Conservation (phyloP, 2,329 filamentous ascomycete genomes). For the Fusarium armeniacum region DNA sequence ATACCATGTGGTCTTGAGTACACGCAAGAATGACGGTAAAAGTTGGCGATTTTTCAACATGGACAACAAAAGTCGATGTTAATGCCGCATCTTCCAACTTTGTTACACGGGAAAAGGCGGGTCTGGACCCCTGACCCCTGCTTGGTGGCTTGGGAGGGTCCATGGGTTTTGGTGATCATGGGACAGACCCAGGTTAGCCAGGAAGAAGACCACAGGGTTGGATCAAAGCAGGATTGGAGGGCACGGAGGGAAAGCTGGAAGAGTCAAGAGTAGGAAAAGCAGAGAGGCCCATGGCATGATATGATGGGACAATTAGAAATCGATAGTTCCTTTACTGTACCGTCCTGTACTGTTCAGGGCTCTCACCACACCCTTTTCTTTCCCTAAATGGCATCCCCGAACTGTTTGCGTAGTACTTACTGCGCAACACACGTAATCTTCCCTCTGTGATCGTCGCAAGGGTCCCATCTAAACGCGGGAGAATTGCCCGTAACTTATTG, state of each 20-base stretch:
- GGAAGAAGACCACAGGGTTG: slow-evolving; percentile 24
- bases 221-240: slow-evolving; percentile 37
- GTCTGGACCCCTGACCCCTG: slow-evolving; percentile 15
- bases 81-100: slow-evolving; percentile 16
- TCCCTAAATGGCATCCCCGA: slow-evolving; percentile 14
- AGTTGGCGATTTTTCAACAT: background rate
- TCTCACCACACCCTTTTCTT: slow-evolving; percentile 37
- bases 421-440: slow-evolving; percentile 37
- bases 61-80: slow-evolving; percentile 13
- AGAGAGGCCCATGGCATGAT: slow-evolving; percentile 7
- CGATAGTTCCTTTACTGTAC: background rate
- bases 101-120: slow-evolving; percentile 5
- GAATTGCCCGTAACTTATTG: slow-evolving; percentile 11
- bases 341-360: background rate
- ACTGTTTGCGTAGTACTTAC: slow-evolving; percentile 21
- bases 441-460: slow-evolving; percentile 29
- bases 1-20: slow-evolving; percentile 26
- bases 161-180: slow-evolving; percentile 35
- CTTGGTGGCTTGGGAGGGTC: slow-evolving; percentile 25
- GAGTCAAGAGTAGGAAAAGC: background rate
- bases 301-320: slow-evolving; percentile 35
- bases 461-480: slow-evolving; percentile 18
- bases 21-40: slow-evolving; percentile 24
- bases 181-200: slow-evolving; percentile 6
- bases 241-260: slow-evolving; percentile 25